Percentiles rank a stretch among this genome's conserved stretches.
Conservation (phyloP, 768 basidiomycete species). For the Naganishia vaughanmartiniae region DNA sequence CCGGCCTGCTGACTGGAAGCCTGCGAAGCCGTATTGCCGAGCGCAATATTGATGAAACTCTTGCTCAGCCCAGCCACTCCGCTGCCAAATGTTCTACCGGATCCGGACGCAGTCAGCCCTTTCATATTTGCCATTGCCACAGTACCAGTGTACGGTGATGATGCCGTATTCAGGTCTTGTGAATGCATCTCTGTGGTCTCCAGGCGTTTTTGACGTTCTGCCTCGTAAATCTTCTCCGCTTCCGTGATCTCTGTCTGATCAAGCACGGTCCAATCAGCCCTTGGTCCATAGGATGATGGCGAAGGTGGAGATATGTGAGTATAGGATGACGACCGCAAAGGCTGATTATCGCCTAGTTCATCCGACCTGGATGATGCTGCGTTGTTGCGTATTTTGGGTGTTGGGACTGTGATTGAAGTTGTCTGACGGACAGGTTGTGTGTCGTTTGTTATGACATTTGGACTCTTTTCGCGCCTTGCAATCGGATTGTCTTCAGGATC, state of each 20-base stretch:
- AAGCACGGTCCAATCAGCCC: slow-evolving; percentile 29
- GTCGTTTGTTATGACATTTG: slow-evolving; percentile 17
- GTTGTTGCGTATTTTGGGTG: neutral
- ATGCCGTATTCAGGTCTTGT: neutral
- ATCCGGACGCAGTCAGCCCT: neutral
- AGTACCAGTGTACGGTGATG: neutral
- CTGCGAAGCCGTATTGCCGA: slow-evolving; percentile 2
- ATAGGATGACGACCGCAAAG: slow-evolving; percentile 24
- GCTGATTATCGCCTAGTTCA: neutral
- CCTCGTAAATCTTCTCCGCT: slow-evolving; percentile 26
- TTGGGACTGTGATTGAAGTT: slow-evolving; percentile 12
- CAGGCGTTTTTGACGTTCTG: slow-evolving; percentile 5
- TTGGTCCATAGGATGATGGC: slow-evolving; percentile 23
- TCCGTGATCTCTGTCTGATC: slow-evolving; percentile 28
- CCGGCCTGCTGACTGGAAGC: slow-evolving; percentile 33
- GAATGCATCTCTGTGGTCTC: neutral
- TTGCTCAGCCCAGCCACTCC: slow-evolving; percentile 30
- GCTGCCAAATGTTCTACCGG: slow-evolving; percentile 32
- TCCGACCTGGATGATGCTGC: slow-evolving; percentile 2
- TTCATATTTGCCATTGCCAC: neutral
- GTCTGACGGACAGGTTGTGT: slow-evolving; percentile 19
- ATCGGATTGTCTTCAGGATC: slow-evolving; percentile 39
- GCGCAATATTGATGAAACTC: slow-evolving; percentile 24
- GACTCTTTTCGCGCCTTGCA: neutral
- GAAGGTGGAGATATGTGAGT: slow-evolving; percentile 26